Evolutionary conservation across 495 filamentous ascomycete genomes (phyloP), one percentile per base, ranked within the genome.

Genomic region (Penicillium subrubescens): DNA sequence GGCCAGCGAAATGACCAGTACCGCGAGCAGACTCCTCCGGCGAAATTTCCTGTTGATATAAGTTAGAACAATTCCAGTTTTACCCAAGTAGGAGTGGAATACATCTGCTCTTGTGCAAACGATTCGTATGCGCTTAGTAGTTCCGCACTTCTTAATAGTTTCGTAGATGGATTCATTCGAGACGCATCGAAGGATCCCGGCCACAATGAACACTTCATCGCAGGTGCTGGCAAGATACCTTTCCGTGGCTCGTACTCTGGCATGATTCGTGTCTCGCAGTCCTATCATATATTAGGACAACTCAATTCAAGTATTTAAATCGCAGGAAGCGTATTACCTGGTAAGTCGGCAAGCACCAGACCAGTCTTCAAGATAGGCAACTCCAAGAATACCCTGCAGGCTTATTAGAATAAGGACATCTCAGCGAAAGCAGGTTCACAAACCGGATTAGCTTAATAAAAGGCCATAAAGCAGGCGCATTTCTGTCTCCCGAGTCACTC

Each of bases 191-290:
- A 21, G 2, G 3, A 51, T 51, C 8, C 25, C 25, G 10, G 46
- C 46, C 19, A 51, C 46, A 15, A 51, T 51, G 21, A 51, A 51
- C 21, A 51, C 46, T 51, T 51, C 46, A 27, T 51, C 46, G 14
- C 46, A 51, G 8, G 19, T 51, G 21, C 21, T 29, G 21, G 46
- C 46, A 29, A 51, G 46, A 29, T 51, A 51, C 12, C 14, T 51
- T 6, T 51, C 46, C 15, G 46, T 51, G 10, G 46, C 46, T 11
- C 46, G 46, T 51, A 51, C 46, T 51, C 46, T 51, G 3, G 46
- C 46, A 51, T 51, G 21, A 51, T 51, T 51, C 46, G 15, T 51
- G 15, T 51, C 46, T 51, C 46, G 46, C 46, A 51, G 25, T 15
- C 46, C 46, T 51, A 15, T 10, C 10, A 27, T 0, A 27, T 29